These are phyloP conservation scores for Cornus kousa DNA, from an alignment of 148 eudicot species.

Conservation along the genomic window DNA sequence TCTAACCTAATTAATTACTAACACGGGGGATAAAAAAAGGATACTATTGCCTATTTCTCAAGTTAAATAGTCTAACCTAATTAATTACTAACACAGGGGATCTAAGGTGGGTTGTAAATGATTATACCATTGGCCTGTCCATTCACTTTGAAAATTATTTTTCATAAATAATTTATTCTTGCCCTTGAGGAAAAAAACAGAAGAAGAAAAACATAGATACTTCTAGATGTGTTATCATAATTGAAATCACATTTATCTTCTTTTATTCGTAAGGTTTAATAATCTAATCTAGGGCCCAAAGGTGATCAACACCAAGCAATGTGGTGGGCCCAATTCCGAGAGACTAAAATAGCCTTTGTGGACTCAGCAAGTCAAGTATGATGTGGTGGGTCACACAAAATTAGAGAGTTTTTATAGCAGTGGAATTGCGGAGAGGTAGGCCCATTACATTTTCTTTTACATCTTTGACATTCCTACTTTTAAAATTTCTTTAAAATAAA, in stretches of 20 bases:
- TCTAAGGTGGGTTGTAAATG: too few species aligned
- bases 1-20: too few species aligned
- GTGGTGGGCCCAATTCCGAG: neutral
- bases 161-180: too few species aligned
- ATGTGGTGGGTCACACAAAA: constrained; percentile 14
- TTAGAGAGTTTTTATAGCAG: constrained; percentile 11
- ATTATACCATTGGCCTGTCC: too few species aligned
- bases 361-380: constrained; percentile 15
- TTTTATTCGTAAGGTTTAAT: neutral
- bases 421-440: constrained; percentile 33
- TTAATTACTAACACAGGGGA: too few species aligned
- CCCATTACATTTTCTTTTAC: constrained; percentile 14
- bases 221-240: neutral
- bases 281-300: neutral
- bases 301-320: neutral
- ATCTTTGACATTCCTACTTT: constrained; percentile 1
- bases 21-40: too few species aligned
- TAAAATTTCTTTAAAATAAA: neutral
- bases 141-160: too few species aligned
- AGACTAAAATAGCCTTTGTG: constrained; percentile 18
- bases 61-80: too few species aligned
- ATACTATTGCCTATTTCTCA: too few species aligned
- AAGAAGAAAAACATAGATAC: too few species aligned
- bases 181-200: too few species aligned
- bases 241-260: neutral